phyloP scores from a whole-genome alignment of 306 rosid genomes.

The Delonix regia region DNA sequence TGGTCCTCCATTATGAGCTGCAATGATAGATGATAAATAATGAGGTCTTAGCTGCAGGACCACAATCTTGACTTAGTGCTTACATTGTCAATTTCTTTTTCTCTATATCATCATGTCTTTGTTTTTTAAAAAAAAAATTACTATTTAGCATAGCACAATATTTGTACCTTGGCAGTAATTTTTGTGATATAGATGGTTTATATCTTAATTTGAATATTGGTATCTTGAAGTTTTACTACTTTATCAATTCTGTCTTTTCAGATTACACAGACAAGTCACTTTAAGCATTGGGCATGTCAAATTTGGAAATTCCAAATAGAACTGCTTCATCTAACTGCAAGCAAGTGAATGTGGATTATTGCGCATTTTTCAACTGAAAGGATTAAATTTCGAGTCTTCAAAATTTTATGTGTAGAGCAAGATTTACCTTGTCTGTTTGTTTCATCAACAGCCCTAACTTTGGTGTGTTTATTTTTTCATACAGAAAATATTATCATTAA shows the following conservation, averaged over 20 bases:
- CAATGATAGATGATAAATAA: slow-evolving; percentile 15
- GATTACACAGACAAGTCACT: not conserved
- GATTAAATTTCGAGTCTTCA: not conserved
- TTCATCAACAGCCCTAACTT: not conserved
- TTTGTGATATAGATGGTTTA: not conserved
- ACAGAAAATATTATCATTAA: not conserved
- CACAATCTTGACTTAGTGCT: slow-evolving; percentile 23
- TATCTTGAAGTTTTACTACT: not conserved
- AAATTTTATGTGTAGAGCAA: not conserved
- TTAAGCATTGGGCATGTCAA: not conserved
- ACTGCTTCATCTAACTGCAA: slow-evolving; percentile 10
- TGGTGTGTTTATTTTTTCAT: not conserved
- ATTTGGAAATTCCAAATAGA: not conserved
- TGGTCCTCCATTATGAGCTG: slow-evolving; percentile 26
- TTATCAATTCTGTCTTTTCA: not conserved
- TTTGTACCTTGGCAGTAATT: not conserved
- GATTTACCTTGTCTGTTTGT: not conserved
- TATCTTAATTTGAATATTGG: not conserved
- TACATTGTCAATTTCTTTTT: slow-evolving; percentile 7
- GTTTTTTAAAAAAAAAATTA: not conserved
- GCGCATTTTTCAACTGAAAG: not conserved
- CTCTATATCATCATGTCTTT: slow-evolving; percentile 25
- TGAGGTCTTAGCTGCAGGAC: slow-evolving; percentile 32
- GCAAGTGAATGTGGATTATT: slow-evolving; percentile 7
- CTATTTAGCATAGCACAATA: slow-evolving; percentile 3